Evolutionary conservation across 371 early-diverging fungal species (phyloP).

Genomic region (Mortierella sp.): DNA sequence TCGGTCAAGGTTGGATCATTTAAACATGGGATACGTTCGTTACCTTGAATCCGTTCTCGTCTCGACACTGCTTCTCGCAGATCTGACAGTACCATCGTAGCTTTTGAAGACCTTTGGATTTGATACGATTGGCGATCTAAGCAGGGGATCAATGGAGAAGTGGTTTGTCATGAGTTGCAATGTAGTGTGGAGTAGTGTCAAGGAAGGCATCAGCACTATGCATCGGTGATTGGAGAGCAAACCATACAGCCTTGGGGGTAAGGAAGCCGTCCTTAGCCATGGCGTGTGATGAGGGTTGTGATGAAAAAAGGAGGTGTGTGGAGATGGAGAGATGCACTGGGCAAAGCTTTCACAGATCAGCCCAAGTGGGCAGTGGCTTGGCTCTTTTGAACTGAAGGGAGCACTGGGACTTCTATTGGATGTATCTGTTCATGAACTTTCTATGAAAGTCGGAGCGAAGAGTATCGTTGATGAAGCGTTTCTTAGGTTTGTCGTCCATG

Average conservation of each 20-base stretch:
- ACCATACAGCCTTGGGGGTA: conserved; percentile 76
- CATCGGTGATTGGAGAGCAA: not conserved
- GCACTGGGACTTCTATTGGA: conserved; percentile 69
- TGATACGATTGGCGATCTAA: conserved; percentile 83
- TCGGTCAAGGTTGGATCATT: too few species aligned
- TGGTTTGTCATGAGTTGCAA: too few species aligned
- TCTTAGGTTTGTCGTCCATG: conserved; percentile 85
- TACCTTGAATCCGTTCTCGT: conserved; percentile 96
- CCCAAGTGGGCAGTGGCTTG: not conserved
- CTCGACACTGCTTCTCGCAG: conserved; percentile 93
- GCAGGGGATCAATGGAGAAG: not conserved
- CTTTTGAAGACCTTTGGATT: conserved; percentile 94
- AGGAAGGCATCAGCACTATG: too few species aligned
- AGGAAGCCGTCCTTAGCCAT: conserved; percentile 85
- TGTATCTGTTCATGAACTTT: conserved; percentile 93
- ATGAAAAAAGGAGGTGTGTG: not conserved
- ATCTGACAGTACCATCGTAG: conserved; percentile 96
- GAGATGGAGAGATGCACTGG: too few species aligned
- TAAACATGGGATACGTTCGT: not conserved
- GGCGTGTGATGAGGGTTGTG: conserved; percentile 4
- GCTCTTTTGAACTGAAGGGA: too few species aligned
- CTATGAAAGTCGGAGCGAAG: conserved; percentile 95
- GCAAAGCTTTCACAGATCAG: too few species aligned
- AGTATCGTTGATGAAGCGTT: conserved; percentile 96
- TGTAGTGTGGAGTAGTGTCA: too few species aligned